phyloP scores from a whole-genome alignment of 1,139 yeast species.

The Candida gigantensis region DNA sequence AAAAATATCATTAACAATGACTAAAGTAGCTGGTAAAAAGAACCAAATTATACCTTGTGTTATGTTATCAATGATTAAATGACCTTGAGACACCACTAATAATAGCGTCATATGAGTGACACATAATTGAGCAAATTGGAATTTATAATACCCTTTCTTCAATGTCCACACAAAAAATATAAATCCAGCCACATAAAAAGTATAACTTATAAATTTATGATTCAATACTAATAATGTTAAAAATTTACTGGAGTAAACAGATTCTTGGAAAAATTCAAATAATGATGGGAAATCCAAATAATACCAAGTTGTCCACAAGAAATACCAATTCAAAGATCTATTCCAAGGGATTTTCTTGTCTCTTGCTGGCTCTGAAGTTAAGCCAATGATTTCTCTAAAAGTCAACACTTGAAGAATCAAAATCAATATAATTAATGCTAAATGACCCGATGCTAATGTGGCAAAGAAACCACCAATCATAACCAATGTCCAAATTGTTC shows the following conservation, averaged over 20 bases:
- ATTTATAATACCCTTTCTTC: constrained; percentile 84
- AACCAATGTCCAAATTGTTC: constrained; percentile 94
- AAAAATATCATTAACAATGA: constrained; percentile 91
- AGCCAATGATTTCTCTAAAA: constrained; percentile 87
- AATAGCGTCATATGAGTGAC: constrained; percentile 92
- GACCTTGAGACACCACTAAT: constrained; percentile 91
- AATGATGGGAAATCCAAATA: constrained; percentile 87
- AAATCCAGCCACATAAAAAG: constrained; percentile 84
- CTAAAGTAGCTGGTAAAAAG: constrained; percentile 86
- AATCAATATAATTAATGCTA: constrained; percentile 73
- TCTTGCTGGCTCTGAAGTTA: constrained; percentile 81
- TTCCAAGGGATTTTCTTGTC: constrained; percentile 83
- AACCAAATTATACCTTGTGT: constrained; percentile 94
- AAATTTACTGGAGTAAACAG: constrained; percentile 43
- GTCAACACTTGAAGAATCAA: constrained; percentile 76
- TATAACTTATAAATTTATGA: constrained; percentile 83
- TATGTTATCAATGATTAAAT: constrained; percentile 86
- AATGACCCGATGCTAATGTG: constrained; percentile 83
- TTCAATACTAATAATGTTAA: constrained; percentile 53
- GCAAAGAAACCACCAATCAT: constrained; percentile 79
- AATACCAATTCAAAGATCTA: constrained; percentile 87
- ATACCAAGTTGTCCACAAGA: constrained; percentile 76
- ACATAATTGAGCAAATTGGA: constrained; percentile 93
- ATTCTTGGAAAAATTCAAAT: constrained; percentile 56
- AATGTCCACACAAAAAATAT: constrained; percentile 87